Conservation (phyloP, 306 rosid species). For the Herpetospermum pedunculosum region DNA sequence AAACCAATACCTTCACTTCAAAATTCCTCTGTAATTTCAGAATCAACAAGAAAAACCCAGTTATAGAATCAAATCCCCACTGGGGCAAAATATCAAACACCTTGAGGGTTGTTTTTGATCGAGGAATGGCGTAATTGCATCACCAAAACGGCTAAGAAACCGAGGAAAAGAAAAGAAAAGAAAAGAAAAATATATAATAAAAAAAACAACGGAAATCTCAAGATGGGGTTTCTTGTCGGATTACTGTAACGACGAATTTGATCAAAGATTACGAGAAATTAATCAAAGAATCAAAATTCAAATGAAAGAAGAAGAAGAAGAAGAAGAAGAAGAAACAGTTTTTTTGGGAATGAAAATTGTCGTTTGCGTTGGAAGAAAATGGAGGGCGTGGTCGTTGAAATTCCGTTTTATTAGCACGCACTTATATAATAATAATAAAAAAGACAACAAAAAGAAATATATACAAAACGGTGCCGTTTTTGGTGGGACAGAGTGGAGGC, state of each 20-base stretch:
- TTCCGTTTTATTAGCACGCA: slow-evolving; percentile 2
- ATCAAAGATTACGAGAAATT: neutral
- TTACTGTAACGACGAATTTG: neutral
- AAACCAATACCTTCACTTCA: neutral
- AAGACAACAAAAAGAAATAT: neutral
- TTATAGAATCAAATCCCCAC: neutral
- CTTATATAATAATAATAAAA: neutral
- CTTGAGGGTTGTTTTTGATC: neutral
- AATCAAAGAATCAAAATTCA: neutral
- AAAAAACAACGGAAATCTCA: slow-evolving; percentile 1
- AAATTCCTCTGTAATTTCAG: neutral
- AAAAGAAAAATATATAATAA: too few species aligned
- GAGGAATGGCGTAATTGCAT: neutral
- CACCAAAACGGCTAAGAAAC: neutral
- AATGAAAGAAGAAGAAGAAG: neutral
- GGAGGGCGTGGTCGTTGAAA: slow-evolving; percentile 15
- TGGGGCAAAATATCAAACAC: neutral
- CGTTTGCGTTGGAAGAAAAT: neutral
- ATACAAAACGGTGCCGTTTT: neutral
- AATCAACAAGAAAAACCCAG: neutral
- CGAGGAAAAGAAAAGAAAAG: neutral
- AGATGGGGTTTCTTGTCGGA: neutral
- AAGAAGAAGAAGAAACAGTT: neutral
- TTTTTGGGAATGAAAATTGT: neutral
- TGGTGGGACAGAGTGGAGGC: neutral